phyloP scores from a whole-genome alignment of 1,284 basidiomycete genomes.

The Cryptococcus depauperatus region DNA sequence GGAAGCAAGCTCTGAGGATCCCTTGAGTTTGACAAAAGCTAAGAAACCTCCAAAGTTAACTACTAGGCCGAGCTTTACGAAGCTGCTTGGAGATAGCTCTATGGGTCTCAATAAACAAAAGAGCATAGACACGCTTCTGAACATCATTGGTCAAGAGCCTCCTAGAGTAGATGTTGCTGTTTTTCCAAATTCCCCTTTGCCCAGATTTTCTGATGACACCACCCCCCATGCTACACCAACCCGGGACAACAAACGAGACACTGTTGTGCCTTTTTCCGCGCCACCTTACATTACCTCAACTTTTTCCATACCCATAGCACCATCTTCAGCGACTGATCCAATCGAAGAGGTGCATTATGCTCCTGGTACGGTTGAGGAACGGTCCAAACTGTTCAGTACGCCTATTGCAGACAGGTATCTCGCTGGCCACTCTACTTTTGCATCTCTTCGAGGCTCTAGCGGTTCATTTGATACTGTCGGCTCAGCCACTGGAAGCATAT shows the following conservation, averaged over 20 bases:
- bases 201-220: slow-evolving; percentile 10
- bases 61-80: slow-evolving; percentile 13
- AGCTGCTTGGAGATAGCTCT: slow-evolving; percentile 10
- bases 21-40: background rate
- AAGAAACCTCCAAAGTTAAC: slow-evolving; percentile 5
- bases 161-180: slow-evolving; percentile 27
- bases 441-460: slow-evolving; percentile 18
- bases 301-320: slow-evolving; percentile 1
- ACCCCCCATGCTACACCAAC: slow-evolving; percentile 4
- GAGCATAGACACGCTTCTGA: slow-evolving; percentile 18
- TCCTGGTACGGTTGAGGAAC: slow-evolving; percentile 29
- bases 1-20: background rate
- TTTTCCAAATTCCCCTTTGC: slow-evolving; percentile 17
- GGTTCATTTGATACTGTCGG: slow-evolving; percentile 10
- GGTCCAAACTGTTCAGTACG: slow-evolving; percentile 24
- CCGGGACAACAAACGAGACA: background rate
- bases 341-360: slow-evolving; percentile 27
- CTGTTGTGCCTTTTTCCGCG: slow-evolving; percentile 1
- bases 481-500: background rate
- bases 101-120: slow-evolving; percentile 10
- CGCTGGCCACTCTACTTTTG: slow-evolving; percentile 17
- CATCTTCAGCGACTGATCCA: slow-evolving; percentile 5
- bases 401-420: slow-evolving; percentile 44
- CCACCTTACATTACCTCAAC: background rate
- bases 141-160: slow-evolving; percentile 10